Base-by-base conservation (phyloP, 1,284 basidiomycete genomes). In the Leccinum glutinopallens region DNA sequence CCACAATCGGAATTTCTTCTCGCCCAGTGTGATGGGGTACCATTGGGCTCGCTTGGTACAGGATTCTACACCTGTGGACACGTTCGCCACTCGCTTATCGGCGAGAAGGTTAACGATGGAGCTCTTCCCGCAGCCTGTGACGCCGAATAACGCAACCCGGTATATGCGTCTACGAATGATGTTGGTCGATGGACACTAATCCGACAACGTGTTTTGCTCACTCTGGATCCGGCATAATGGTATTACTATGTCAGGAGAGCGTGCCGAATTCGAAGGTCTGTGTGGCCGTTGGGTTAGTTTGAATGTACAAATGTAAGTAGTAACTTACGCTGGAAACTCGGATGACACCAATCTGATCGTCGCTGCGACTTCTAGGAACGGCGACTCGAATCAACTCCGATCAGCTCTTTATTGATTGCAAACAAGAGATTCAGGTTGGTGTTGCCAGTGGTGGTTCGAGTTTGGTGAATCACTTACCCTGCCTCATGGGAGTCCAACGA, bases 1-100 rank as follows among this genome's bases (percentile, higher is more conserved):
- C 73, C 76, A 81, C 37, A 80, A 39, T 17, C 69, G 72, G 57
- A 73, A 67, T n/a, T 56, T 62, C 55, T 63, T 72, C 15, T 59
- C 64, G 32, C 61, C 64, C 5, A 75, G 35, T 15, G 68, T 63
- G 57, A 75, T 35, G 17, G 65, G 68, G 63, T 73, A 74, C 71
- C 72, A 75, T 59, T 66, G 62, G 43, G 74, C 71, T 39, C 70
- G 71, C 46, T 4, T 75, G 15, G 72, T 76, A 32, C 72, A 76
- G 35, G 67, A 60, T n/a, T 73, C 72, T 3, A 66, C 73, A 3
- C 65, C 62, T 9, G 61, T 62, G 12, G 72, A 75, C 22, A 75
- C 65, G 13, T 63, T 37, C 1, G 75, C 71, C 35, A 72, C 57
- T 13, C 58, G 46, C 41, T 68, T 61, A 15, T 58, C 71, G 1